Percentiles rank a stretch among this genome's conserved stretches.
Evolutionary conservation across 495 filamentous ascomycete species (phyloP).

Genomic region (Podospora didyma): DNA sequence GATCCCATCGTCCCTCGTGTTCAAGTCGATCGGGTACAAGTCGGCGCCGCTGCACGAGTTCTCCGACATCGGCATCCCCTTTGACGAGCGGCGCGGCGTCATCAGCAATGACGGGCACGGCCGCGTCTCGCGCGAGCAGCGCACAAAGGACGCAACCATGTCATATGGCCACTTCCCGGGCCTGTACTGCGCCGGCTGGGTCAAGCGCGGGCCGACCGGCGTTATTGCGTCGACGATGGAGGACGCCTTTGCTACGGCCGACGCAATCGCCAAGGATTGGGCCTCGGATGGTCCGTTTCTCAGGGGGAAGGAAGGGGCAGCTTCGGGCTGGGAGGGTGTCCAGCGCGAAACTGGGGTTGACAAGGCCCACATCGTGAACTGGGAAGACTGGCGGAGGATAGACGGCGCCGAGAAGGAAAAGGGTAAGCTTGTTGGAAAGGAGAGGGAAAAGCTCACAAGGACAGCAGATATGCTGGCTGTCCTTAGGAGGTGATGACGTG

Average conservation of each 20-base stretch:
- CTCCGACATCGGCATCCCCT: slow-evolving; percentile 70
- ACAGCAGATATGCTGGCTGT: slow-evolving; percentile 77
- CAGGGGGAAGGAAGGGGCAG: slow-evolving; percentile 29
- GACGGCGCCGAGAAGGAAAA: slow-evolving; percentile 69
- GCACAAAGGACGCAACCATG: slow-evolving; percentile 21
- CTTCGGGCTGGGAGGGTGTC: slow-evolving; percentile 73
- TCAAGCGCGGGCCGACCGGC: slow-evolving; percentile 90
- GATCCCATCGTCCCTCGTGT: slow-evolving; percentile 63
- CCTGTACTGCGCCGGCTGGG: slow-evolving; percentile 93
- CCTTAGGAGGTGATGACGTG: slow-evolving; percentile 32
- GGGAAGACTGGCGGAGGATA: slow-evolving; percentile 84
- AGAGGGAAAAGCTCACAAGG: slow-evolving; percentile 77
- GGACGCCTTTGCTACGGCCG: slow-evolving; percentile 86
- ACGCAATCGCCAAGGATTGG: slow-evolving; percentile 76
- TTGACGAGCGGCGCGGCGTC: slow-evolving; percentile 66
- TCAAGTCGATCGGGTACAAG: slow-evolving; percentile 91
- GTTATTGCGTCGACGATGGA: slow-evolving; percentile 96
- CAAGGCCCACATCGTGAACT: slow-evolving; percentile 54
- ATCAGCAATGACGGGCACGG: slow-evolving; percentile 84
- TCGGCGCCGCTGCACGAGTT: slow-evolving; percentile 74
- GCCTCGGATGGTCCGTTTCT: slow-evolving; percentile 42
- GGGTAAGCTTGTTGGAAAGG: slow-evolving; percentile 66
- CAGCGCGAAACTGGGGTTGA: slow-evolving; percentile 34
- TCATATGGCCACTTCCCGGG: slow-evolving; percentile 56
- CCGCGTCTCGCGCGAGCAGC: slow-evolving; percentile 49